phyloP scores from a whole-genome alignment of 305 asterid species.

The Ajuga reptans region DNA sequence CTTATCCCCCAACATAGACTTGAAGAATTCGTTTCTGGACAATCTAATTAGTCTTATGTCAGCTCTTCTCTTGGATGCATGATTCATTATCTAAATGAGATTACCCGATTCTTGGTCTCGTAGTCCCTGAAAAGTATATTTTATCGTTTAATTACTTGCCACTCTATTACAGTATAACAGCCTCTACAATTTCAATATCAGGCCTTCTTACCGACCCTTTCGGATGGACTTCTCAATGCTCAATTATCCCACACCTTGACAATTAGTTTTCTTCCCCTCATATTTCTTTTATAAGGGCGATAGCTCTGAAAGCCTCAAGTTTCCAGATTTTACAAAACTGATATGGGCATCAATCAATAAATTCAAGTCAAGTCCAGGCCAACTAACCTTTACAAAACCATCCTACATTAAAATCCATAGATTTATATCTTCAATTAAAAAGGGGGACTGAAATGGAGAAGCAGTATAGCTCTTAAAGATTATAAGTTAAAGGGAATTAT shows the following conservation, averaged over 20 bases:
- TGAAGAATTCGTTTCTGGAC: not conserved
- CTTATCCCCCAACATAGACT: not conserved
- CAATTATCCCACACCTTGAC: not conserved
- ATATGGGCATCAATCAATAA: not conserved
- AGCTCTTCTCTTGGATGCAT: not conserved
- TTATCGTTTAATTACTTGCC: no score
- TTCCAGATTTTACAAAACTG: not conserved
- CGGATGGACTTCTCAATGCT: not conserved
- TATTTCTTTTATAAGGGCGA: no score
- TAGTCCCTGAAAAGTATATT: not conserved
- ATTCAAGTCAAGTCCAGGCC: not conserved
- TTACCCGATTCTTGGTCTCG: not conserved
- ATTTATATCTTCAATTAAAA: not conserved
- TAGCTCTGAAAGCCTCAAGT: not conserved
- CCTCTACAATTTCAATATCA: not conserved
- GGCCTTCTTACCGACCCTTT: not conserved
- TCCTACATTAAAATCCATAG: not conserved
- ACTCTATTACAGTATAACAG: not conserved
- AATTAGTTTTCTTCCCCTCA: not conserved
- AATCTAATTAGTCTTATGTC: not conserved
- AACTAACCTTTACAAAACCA: not conserved
- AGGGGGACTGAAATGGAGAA: not conserved
- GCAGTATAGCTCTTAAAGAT: not conserved
- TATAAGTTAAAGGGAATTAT: not conserved
- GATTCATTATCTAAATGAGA: not conserved